Evolutionary conservation across 148 eudicot species (phyloP).

Genomic region (Rhododendron griersonianum): DNA sequence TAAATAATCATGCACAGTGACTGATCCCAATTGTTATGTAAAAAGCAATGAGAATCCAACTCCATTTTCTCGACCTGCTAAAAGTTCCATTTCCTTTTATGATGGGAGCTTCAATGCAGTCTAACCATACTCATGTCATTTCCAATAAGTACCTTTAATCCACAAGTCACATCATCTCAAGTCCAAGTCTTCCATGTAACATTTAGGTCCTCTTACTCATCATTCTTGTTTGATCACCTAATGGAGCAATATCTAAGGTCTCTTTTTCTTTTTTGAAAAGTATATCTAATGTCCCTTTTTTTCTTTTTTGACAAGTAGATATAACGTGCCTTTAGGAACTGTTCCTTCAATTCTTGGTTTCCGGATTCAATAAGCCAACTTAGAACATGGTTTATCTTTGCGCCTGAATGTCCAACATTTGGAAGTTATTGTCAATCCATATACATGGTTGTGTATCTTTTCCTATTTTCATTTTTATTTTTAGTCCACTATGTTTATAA

Average conservation of each 20-base stretch:
- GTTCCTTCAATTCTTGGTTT: neutral
- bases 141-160: neutral
- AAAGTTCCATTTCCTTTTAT: neutral
- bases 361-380: neutral
- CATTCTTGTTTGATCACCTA: neutral
- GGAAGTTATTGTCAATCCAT: neutral
- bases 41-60: neutral
- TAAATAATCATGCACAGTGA: neutral
- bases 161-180: neutral
- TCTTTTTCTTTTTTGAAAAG: neutral
- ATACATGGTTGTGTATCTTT: neutral
- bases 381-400: neutral
- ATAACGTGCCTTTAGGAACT: neutral
- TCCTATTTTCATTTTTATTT: neutral
- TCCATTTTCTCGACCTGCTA: neutral
- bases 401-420: neutral
- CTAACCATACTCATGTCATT: neutral
- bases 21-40: neutral
- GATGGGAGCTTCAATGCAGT: neutral
- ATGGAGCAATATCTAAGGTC: neutral
- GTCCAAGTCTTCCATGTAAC: neutral
- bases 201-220: neutral
- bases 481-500: neutral
- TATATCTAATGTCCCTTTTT: neutral
- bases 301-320: neutral